Conservation (phyloP, 2,329 filamentous ascomycete genomes). For the Botrytis aclada region DNA sequence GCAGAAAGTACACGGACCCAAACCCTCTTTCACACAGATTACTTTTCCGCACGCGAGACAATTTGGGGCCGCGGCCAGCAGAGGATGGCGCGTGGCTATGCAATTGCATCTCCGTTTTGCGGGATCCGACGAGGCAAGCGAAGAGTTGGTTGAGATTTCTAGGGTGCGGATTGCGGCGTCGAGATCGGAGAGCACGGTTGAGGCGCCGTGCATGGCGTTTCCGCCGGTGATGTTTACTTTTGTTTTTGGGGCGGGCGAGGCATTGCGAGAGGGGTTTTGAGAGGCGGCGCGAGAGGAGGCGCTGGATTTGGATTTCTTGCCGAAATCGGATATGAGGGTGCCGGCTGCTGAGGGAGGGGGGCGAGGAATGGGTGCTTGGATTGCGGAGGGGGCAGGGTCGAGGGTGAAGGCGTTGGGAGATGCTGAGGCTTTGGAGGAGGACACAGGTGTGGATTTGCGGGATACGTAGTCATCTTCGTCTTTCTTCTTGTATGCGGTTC, state of each 20-base stretch:
- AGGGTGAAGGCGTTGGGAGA: conserved; percentile 39
- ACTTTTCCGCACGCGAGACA: conserved; percentile 92
- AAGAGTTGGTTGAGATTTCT: conserved; percentile 88
- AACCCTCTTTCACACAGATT: conserved; percentile 87
- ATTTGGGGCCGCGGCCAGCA: conserved; percentile 89
- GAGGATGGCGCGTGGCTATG: conserved; percentile 80
- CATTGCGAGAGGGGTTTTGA: conserved; percentile 46
- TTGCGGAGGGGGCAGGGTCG: conserved; percentile 50
- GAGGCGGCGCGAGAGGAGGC: conserved; percentile 48
- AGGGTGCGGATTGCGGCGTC: conserved; percentile 82
- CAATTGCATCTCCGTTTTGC: conserved; percentile 75
- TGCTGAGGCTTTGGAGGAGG: conserved; percentile 37
- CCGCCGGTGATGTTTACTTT: conserved; percentile 75
- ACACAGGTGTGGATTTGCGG: conserved; percentile 42
- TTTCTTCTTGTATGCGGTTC: conserved; percentile 72
- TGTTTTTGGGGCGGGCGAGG: conserved; percentile 44
- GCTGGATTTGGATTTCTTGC: conserved; percentile 51
- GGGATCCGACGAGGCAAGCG: conserved; percentile 48
- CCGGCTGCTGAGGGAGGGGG: conserved; percentile 63
- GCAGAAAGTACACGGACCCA: conserved; percentile 93
- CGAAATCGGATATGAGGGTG: conserved; percentile 75
- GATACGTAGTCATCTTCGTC: conserved; percentile 69
- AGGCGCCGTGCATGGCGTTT: conserved; percentile 77
- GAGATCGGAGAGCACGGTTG: conserved; percentile 66
- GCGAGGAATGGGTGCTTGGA: conserved; percentile 43